A percentile compares a stretch with the other conserved stretches of the same genome.
Conservation (phyloP, 176 grass and related monocot genomes). For the Poa pratensis region DNA sequence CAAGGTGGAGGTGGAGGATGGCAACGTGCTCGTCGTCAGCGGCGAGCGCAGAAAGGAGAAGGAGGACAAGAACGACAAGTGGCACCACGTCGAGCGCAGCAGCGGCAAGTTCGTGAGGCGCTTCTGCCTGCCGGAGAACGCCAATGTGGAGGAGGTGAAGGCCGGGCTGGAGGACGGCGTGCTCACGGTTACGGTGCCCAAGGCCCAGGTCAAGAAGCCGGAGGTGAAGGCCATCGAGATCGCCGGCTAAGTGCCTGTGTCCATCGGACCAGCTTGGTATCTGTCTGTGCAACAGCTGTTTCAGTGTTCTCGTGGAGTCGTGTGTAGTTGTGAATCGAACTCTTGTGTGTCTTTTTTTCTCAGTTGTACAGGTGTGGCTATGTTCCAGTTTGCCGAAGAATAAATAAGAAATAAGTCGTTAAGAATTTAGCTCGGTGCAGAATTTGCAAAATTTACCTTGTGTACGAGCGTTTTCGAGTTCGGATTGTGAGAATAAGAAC, state of each 20-base stretch:
- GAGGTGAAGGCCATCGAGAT: conserved; percentile 56
- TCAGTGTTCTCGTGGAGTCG: no score
- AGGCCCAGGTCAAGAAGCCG: conserved; percentile 44
- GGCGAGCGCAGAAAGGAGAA: conserved; percentile 52
- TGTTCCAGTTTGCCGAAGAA: no score
- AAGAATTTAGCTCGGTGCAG: no score
- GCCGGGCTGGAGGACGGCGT: conserved; percentile 57
- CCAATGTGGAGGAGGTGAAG: conserved; percentile 51
- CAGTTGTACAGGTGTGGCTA: no score
- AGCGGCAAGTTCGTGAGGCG: conserved; percentile 42
- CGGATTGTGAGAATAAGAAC: no score
- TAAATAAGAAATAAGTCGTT: no score
- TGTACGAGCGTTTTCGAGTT: no score
- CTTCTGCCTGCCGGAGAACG: conserved; percentile 46
- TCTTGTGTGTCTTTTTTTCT: no score
- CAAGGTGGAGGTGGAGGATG: conserved; percentile 52
- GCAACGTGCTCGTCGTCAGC: conserved; percentile 59
- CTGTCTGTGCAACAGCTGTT: no score
- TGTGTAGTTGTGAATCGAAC: no score
- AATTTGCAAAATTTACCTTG: no score
- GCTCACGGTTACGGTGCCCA: conserved; percentile 63
- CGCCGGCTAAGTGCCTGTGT: conserved; percentile 27
- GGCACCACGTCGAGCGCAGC: conserved; percentile 52
- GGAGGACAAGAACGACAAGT: conserved; percentile 54
- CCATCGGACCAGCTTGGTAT: no score